Conservation (phyloP, 345 rosid genomes). For the Erysimum cheiranthoides region DNA sequence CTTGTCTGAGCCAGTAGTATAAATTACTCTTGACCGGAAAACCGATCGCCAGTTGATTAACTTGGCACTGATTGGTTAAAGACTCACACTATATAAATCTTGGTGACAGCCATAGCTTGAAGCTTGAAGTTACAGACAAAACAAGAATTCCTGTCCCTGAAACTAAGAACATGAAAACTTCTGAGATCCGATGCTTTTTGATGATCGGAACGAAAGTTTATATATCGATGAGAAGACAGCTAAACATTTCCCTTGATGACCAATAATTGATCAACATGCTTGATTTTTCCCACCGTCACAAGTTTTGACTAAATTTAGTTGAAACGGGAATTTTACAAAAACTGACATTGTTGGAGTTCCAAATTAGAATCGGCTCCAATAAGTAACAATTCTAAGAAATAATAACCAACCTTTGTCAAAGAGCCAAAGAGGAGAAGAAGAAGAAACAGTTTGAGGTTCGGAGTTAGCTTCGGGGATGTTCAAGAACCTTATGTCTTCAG, state of each 20-base stretch:
- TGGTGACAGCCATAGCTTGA: slow-evolving; percentile 58
- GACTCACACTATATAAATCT: slow-evolving; percentile 70
- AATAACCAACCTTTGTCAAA: slow-evolving; percentile 27
- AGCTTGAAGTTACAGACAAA: slow-evolving; percentile 25
- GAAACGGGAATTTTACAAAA: background rate
- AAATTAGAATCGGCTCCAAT: background rate
- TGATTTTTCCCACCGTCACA: background rate
- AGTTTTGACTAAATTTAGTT: background rate
- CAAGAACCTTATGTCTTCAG: background rate
- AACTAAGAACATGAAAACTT: slow-evolving; percentile 1
- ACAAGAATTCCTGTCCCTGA: slow-evolving; percentile 20
- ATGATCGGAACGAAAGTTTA: background rate
- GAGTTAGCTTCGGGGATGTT: slow-evolving; percentile 29
- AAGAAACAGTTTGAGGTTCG: slow-evolving; percentile 19
- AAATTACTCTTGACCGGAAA: background rate
- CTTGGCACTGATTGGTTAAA: background rate
- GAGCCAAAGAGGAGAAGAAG: slow-evolving; percentile 1
- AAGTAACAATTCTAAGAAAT: background rate
- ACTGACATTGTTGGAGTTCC: background rate
- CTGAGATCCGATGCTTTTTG: background rate
- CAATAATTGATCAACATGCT: slow-evolving; percentile 1
- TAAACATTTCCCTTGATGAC: background rate
- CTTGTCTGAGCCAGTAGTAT: background rate
- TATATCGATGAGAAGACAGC: background rate
- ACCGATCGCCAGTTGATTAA: background rate